Percentiles rank a stretch among this genome's conserved stretches.
Conservation (phyloP, 1,284 basidiomycete genomes). For the Phenoliferia sp. region DNA sequence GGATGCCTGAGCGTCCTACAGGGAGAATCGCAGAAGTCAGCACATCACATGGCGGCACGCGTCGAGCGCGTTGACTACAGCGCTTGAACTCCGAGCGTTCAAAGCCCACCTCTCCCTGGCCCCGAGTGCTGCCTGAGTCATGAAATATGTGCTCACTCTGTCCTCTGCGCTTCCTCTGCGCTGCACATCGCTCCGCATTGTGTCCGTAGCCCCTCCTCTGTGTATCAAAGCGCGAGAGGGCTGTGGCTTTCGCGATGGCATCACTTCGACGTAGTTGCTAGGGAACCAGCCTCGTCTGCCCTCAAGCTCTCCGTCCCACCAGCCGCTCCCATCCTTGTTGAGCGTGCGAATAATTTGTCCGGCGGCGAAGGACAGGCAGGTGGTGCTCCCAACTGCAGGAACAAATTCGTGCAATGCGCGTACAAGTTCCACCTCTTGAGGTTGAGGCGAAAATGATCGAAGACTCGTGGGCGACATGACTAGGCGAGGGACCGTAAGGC, state of each 20-base stretch:
- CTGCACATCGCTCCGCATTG: not conserved
- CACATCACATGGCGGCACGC: no score
- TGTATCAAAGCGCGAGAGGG: not conserved
- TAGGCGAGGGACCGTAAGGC: no score
- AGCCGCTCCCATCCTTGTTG: slow-evolving; percentile 80
- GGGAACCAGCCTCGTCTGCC: slow-evolving; percentile 88
- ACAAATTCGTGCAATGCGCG: slow-evolving; percentile 44
- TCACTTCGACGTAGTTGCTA: slow-evolving; percentile 53
- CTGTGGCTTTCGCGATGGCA: not conserved
- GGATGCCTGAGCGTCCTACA: no score
- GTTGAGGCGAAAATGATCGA: not conserved
- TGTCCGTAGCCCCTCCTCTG: not conserved
- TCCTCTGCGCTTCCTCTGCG: no score
- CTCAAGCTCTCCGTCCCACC: slow-evolving; percentile 93
- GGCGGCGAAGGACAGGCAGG: slow-evolving; percentile 76
- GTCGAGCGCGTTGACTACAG: no score
- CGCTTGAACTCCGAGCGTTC: no score
- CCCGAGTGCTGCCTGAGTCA: no score
- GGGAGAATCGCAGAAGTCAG: no score
- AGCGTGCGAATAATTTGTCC: slow-evolving; percentile 88
- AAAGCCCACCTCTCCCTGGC: no score
- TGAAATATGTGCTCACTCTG: no score
- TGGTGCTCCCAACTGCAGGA: slow-evolving; percentile 24
- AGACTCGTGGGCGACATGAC: not conserved
- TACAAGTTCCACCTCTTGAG: slow-evolving; percentile 33